phyloP scores from a whole-genome alignment of 2,329 filamentous ascomycete species.

The Fusarium sp. region DNA sequence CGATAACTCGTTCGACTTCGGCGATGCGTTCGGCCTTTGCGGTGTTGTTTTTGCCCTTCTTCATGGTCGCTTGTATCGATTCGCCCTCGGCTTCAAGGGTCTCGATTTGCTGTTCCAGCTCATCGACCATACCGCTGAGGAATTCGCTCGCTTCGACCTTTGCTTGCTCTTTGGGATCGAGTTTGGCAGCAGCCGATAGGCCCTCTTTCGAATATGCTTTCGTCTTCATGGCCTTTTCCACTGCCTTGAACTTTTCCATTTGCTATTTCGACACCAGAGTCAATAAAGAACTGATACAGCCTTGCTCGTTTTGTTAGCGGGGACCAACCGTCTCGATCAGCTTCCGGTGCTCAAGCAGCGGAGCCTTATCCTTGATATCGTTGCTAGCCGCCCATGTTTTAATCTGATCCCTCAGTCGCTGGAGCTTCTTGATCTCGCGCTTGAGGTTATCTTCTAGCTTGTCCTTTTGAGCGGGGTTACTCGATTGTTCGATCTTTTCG shows the following conservation, averaged over 20 bases:
- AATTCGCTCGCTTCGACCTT: constrained; percentile 91
- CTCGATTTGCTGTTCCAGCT: constrained; percentile 94
- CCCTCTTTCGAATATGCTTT: constrained; percentile 99
- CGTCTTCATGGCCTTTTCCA: constrained; percentile 99
- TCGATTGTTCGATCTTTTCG: constrained; percentile 95
- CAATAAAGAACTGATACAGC: constrained; percentile 27
- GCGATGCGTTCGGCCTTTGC: constrained; percentile 88
- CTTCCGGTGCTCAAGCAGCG: constrained; percentile 91
- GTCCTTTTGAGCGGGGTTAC: constrained; percentile 94
- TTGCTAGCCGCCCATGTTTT: constrained; percentile 99
- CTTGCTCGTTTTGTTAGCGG: constrained; percentile 23
- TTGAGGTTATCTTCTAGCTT: constrained; percentile 98
- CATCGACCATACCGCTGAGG: constrained; percentile 86
- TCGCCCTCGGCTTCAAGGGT: constrained; percentile 90
- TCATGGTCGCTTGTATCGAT: constrained; percentile 85
- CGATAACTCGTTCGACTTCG: constrained; percentile 84
- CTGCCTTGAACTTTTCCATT: constrained; percentile 99
- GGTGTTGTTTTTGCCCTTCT: constrained; percentile 91
- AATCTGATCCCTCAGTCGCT: constrained; percentile 96
- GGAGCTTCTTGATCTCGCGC: constrained; percentile 99
- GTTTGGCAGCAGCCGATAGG: constrained; percentile 86
- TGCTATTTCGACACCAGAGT: constrained; percentile 64
- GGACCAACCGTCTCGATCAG: constrained; percentile 92
- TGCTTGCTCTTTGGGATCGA: constrained; percentile 98
- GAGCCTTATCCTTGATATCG: constrained; percentile 99